Evolutionary conservation across 2,329 filamentous ascomycete genomes (phyloP), one percentile per base, ranked within the genome.

Genomic region (Phaeomoniella chlamydospora): DNA sequence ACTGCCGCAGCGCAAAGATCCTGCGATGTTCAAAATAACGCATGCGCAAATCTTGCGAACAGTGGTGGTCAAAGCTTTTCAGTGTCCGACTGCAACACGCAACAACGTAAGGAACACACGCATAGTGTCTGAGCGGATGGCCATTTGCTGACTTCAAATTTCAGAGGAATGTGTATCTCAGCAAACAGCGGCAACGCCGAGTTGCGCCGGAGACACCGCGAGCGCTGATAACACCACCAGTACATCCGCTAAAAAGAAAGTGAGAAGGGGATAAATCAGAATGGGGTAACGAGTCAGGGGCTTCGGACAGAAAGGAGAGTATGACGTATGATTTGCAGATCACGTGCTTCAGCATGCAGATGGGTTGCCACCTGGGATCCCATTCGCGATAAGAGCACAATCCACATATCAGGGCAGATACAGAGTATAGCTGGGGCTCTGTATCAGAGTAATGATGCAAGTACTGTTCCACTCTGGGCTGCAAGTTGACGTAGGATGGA

Each of bases 1-100:
- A 56, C 51, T 2, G 69, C 67, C 6, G 76, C 76, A 14, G 55
- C 68, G 30, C 67, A 76, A 54, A 64, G 76, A 33, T 67, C 72
- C n/a, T 26, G 22, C 22, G 22, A 26, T n/a, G n/a, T 9, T 26
- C 22, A 26, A n/a, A 6, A 26, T n/a, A 26, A 26, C n/a, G 22
- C 22, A 26, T 26, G 22, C n/a, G 22, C 22, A 6, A 26, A 26
- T 26, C 9, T n/a, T 9, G 22, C 22, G 9, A 26, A 26, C n/a
- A n/a, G 9, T 9, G 22, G 22, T n/a, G 22, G 22, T 26, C 22
- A 26, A 26, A 26, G 22, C 9, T 26, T 26, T n/a, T 26, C 22
- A 26, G 22, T 26, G 9, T 26, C 22, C 6, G 22, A 26, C n/a
- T 26, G 22, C 22, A 26, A n/a, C n/a, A n/a, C 22, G 9, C 22